Evolutionary conservation across 345 rosid species (phyloP).

Genomic region (Bruguiera gymnorhiza): DNA sequence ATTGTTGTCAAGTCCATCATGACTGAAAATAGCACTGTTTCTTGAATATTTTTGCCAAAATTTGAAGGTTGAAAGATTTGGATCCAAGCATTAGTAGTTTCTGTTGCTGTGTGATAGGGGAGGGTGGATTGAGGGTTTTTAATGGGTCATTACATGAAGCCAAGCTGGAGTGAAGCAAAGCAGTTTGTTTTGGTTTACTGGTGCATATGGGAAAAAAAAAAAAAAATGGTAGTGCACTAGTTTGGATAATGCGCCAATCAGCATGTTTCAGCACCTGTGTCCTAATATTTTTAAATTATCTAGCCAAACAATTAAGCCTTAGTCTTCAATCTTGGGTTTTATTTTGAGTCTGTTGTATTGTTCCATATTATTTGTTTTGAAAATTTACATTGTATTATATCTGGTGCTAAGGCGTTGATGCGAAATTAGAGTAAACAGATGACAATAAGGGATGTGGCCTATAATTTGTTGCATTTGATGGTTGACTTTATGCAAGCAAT

Average conservation of each 20-base stretch:
- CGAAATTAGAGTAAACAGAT: too few species aligned
- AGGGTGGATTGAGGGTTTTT: slow-evolving; percentile 7
- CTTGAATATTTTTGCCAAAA: background rate
- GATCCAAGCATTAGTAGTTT: slow-evolving; percentile 22
- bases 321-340: too few species aligned
- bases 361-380: background rate
- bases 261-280: slow-evolving; percentile 3
- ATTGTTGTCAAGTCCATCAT: too few species aligned
- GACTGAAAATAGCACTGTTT: too few species aligned
- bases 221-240: background rate
- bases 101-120: slow-evolving; percentile 12
- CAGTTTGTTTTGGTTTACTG: slow-evolving; percentile 17
- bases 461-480: too few species aligned
- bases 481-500: too few species aligned
- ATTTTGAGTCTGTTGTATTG: slow-evolving; percentile 1
- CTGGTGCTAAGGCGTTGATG: background rate
- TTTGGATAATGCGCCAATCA: background rate
- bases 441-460: too few species aligned
- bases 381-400: background rate
- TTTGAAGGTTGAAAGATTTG: slow-evolving; percentile 19
- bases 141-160: slow-evolving; percentile 13
- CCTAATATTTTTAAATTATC: too few species aligned
- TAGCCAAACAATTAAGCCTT: too few species aligned
- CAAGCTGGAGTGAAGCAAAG: slow-evolving; percentile 13
- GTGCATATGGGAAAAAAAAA: slow-evolving; percentile 16